Conservation (phyloP, 306 rosid genomes). For the Ormosia semicastrata region DNA sequence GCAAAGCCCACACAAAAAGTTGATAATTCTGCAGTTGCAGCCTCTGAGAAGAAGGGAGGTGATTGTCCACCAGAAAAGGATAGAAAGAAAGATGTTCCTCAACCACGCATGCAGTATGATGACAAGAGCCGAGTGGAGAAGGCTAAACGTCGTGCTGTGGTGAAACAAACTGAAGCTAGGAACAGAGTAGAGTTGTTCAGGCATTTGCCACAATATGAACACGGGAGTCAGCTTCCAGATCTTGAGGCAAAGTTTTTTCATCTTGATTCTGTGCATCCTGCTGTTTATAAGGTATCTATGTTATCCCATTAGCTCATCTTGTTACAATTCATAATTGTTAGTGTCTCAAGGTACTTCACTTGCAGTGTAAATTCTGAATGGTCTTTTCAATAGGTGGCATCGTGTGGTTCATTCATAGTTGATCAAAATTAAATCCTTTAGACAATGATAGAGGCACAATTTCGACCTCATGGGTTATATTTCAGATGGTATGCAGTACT, state of each 20-base stretch:
- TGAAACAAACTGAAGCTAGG: slow-evolving; percentile 61
- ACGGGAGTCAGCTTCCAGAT: slow-evolving; percentile 64
- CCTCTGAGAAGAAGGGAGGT: slow-evolving; percentile 51
- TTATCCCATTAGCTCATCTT: background rate
- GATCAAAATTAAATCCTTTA: background rate
- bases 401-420: background rate
- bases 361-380: background rate
- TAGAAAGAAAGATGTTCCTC: slow-evolving; percentile 68
- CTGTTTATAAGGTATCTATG: slow-evolving; percentile 53
- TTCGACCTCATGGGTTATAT: background rate
- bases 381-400: background rate
- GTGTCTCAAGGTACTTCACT: background rate
- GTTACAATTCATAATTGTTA: background rate
- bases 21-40: slow-evolving; percentile 48
- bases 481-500: slow-evolving; percentile 1
- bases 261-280: slow-evolving; percentile 54
- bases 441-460: background rate
- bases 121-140: slow-evolving; percentile 60
- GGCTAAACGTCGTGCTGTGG: slow-evolving; percentile 62
- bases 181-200: slow-evolving; percentile 63
- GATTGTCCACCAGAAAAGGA: slow-evolving; percentile 54
- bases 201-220: slow-evolving; percentile 68
- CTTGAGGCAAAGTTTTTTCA: slow-evolving; percentile 57
- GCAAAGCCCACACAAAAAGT: slow-evolving; percentile 41
- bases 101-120: slow-evolving; percentile 68